Conservation (phyloP, 148 eudicot species). For the Heliamphora exappendiculata region DNA sequence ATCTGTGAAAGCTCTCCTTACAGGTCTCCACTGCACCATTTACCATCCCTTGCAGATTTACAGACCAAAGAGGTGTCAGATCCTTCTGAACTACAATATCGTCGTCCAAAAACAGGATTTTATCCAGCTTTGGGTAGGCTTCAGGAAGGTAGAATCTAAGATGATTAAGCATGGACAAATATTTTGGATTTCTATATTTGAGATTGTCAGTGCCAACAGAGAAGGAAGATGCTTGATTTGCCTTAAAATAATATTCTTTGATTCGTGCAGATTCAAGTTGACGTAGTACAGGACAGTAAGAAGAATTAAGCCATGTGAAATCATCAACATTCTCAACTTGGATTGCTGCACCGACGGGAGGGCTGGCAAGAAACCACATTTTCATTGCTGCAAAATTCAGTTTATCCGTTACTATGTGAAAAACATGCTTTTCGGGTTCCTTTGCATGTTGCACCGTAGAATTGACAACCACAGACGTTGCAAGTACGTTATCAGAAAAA, state of each 20-base stretch:
- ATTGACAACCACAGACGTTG: conserved; percentile 88
- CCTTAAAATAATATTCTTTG: conserved; percentile 94
- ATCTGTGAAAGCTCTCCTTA: conserved; percentile 96
- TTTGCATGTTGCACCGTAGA: conserved; percentile 74
- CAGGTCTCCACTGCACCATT: conserved; percentile 99
- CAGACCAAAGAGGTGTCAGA: conserved; percentile 84
- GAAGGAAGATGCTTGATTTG: conserved; percentile 59
- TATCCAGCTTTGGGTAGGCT: conserved; percentile 86
- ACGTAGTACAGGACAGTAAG: conserved; percentile 90
- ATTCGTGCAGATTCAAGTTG: conserved; percentile 90
- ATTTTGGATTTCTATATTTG: conserved; percentile 93
- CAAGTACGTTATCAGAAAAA: conserved; percentile 93
- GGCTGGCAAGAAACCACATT: conserved; percentile 91
- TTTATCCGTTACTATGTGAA: conserved; percentile 93
- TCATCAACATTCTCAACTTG: conserved; percentile 85
- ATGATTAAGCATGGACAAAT: conserved; percentile 94
- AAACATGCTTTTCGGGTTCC: conserved; percentile 94
- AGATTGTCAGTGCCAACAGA: conserved; percentile 82
- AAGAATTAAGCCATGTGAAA: conserved; percentile 90
- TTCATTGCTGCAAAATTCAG: conserved; percentile 87
- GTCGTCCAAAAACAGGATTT: conserved; percentile 85
- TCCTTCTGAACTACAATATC: conserved; percentile 98
- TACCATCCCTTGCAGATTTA: conserved; percentile 88
- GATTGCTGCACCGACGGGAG: conserved; percentile 55
- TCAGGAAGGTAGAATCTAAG: conserved; percentile 99